Evolutionary conservation across 2,329 filamentous ascomycete species (phyloP).

Genomic region (Colletotrichum truncatum): DNA sequence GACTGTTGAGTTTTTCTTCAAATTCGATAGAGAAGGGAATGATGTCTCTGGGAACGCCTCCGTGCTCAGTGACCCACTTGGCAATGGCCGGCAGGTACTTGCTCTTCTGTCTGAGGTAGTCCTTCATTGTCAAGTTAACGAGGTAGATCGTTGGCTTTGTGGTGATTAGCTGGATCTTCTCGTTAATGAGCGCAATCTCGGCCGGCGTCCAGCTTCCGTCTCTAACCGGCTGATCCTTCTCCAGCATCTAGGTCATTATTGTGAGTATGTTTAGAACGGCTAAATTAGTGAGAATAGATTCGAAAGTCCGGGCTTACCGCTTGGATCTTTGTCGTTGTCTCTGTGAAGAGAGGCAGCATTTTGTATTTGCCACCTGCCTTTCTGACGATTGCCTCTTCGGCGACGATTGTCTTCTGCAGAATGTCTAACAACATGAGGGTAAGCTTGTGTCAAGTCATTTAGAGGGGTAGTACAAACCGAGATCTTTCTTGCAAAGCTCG

Average conservation of each 20-base stretch:
- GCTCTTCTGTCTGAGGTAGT: constrained; percentile 55
- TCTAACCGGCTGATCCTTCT: constrained; percentile 50
- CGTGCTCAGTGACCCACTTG: constrained; percentile 55
- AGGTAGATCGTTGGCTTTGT: constrained; percentile 56
- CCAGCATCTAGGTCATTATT: constrained; percentile 41
- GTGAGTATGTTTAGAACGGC: constrained; percentile 7
- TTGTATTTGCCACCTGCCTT: constrained; percentile 55
- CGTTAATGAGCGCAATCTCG: constrained; percentile 55
- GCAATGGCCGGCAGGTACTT: constrained; percentile 55
- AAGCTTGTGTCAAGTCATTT: neutral
- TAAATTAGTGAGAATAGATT: neutral
- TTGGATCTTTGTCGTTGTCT: constrained; percentile 51
- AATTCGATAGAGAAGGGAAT: constrained; percentile 56
- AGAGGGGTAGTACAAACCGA: constrained; percentile 34
- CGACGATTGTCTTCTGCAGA: constrained; percentile 46
- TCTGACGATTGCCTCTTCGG: constrained; percentile 49
- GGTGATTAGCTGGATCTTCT: constrained; percentile 55
- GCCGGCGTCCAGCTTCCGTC: constrained; percentile 53
- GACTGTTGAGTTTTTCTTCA: constrained; percentile 51
- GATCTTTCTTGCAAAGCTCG: constrained; percentile 52
- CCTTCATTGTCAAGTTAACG: constrained; percentile 56
- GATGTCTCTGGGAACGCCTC: constrained; percentile 49
- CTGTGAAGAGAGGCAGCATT: constrained; percentile 54
- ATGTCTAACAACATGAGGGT: constrained; percentile 40
- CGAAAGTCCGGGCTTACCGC: constrained; percentile 36